Evolutionary conservation across 495 filamentous ascomycete genomes (phyloP).

Genomic region (Xylaria bambusicola): DNA sequence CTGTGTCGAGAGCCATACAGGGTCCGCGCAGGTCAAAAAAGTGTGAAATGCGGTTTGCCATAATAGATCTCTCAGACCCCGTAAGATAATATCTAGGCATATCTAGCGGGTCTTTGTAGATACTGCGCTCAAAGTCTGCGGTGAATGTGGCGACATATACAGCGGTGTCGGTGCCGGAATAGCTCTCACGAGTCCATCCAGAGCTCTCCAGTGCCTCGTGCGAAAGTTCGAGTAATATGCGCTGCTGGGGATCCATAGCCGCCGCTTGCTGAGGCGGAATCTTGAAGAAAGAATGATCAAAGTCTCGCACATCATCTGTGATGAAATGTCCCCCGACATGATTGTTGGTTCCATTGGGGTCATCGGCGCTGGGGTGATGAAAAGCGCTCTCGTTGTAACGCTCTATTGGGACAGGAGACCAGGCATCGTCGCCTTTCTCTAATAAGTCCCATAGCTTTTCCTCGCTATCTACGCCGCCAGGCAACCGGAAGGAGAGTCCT

Average conservation of each 20-base stretch:
- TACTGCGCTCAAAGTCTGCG: background rate
- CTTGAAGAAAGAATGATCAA: conserved; percentile 6
- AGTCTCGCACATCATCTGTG: background rate
- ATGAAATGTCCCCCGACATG: conserved; percentile 11
- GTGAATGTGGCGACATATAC: conserved; percentile 20
- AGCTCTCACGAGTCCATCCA: background rate
- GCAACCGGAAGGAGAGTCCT: conserved; percentile 55
- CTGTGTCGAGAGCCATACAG: conserved; percentile 50
- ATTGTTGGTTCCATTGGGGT: background rate
- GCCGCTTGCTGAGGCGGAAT: background rate
- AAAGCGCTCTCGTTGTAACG: conserved; percentile 65
- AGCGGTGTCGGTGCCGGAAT: conserved; percentile 35
- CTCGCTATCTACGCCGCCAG: conserved; percentile 43
- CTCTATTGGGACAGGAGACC: conserved; percentile 51
- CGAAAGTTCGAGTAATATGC: conserved; percentile 39
- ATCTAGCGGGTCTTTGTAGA: background rate
- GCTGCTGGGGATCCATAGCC: conserved; percentile 45
- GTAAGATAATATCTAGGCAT: background rate
- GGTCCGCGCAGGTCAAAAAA: conserved; percentile 49
- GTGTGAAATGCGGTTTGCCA: conserved; percentile 46
- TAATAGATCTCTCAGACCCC: conserved; percentile 57
- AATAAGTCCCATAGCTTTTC: conserved; percentile 48
- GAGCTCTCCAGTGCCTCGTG: conserved; percentile 35
- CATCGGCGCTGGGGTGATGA: conserved; percentile 49
- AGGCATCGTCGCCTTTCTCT: conserved; percentile 5